Conservation (phyloP, 1,139 yeast species). For the Blastobotrys buckinghamii region DNA sequence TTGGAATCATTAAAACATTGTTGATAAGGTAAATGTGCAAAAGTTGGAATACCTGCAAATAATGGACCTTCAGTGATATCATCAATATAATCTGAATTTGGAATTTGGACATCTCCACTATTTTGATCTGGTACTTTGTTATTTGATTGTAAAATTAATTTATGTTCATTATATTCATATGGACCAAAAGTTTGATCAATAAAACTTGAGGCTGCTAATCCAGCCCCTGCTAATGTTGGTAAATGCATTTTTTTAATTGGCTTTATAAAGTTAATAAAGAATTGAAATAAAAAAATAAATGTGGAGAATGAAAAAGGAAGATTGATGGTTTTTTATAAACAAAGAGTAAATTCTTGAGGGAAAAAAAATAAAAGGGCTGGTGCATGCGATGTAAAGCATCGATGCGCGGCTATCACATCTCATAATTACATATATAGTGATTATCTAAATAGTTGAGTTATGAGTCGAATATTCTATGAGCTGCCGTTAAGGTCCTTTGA, state of each 20-base stretch:
- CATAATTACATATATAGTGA: no score
- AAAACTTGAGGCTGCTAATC: slow-evolving; percentile 2
- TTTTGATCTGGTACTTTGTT: neutral
- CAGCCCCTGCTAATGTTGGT: slow-evolving; percentile 3
- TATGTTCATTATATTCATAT: neutral
- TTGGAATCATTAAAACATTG: slow-evolving; percentile 43
- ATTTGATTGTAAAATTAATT: no score
- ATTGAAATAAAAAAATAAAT: no score
- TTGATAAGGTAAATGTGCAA: slow-evolving; percentile 62
- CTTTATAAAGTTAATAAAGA: no score
- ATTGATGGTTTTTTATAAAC: neutral
- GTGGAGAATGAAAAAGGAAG: no score
- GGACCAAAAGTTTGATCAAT: slow-evolving; percentile 10
- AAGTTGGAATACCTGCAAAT: slow-evolving; percentile 37
- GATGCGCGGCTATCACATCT: no score
- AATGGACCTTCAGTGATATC: slow-evolving; percentile 13
- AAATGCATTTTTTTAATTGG: slow-evolving; percentile 6
- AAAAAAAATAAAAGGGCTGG: no score
- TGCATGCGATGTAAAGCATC: no score
- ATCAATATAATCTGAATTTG: slow-evolving; percentile 11
- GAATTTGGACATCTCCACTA: slow-evolving; percentile 7
- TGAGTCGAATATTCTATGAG: no score
- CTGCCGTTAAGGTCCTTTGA: no score
- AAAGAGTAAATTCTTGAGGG: no score
- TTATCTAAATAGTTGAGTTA: no score